Conservation (phyloP, 495 filamentous ascomycete species). For the Xylaria longipes region DNA sequence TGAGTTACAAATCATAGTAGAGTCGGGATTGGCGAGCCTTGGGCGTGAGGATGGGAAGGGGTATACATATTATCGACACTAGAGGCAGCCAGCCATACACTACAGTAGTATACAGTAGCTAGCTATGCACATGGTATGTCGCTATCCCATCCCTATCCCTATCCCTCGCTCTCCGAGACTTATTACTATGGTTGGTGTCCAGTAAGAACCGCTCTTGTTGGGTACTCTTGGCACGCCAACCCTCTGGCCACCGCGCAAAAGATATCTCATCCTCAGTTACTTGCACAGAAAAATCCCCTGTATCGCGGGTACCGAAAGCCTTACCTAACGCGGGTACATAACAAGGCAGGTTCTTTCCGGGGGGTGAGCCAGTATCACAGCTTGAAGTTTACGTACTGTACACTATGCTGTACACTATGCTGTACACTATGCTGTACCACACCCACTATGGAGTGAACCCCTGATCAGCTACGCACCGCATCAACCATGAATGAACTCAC, state of each 20-base stretch:
- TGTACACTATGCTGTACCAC: background rate
- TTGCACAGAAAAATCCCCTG: too few species aligned
- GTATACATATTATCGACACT: background rate
- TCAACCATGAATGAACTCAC: background rate
- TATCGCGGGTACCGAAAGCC: too few species aligned
- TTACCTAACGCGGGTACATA: too few species aligned
- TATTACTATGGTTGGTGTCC: too few species aligned
- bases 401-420: background rate
- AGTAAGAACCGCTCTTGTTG: too few species aligned
- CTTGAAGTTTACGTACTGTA: background rate
- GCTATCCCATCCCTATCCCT: background rate
- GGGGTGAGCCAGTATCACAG: too few species aligned
- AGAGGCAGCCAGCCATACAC: background rate
- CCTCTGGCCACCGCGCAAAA: too few species aligned
- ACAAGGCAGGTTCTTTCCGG: too few species aligned
- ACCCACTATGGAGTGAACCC: background rate
- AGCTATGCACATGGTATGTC: background rate
- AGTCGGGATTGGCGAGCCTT: background rate
- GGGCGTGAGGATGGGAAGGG: slow-evolving; percentile 7
- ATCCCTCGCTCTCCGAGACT: slow-evolving; percentile 1
- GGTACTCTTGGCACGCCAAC: too few species aligned
- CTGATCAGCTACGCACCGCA: slow-evolving; percentile 17
- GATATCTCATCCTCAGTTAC: too few species aligned
- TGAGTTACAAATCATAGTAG: slow-evolving; percentile 3
- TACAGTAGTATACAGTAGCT: background rate